Percentiles rank a stretch among this genome's conserved stretches.
These are phyloP conservation scores for Sugiyamaella boreocaroliniensis DNA, from an alignment of 805 yeast genomes.

Conservation along the genomic window DNA sequence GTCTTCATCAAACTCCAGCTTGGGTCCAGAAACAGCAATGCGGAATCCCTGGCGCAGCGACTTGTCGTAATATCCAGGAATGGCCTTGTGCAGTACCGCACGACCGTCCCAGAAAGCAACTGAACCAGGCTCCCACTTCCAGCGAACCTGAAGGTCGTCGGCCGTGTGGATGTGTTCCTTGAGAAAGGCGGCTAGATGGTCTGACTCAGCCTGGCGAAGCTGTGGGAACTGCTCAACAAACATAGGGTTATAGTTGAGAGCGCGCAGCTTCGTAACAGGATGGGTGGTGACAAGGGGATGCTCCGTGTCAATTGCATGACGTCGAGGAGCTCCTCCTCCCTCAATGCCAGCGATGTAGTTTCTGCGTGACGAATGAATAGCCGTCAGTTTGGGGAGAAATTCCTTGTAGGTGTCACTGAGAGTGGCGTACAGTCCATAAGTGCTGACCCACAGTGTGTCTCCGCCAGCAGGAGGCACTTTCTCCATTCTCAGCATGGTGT, in stretches of 20 bases:
- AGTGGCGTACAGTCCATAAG: constrained; percentile 48
- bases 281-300: constrained; percentile 58
- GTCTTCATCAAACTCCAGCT: constrained; percentile 7
- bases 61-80: constrained; percentile 35
- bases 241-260: constrained; percentile 47
- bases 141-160: constrained; percentile 43
- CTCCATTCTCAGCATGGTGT: constrained; percentile 57
- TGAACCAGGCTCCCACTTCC: constrained; percentile 45
- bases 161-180: constrained; percentile 30
- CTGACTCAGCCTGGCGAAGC: constrained; percentile 65
- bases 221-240: constrained; percentile 62
- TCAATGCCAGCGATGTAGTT: constrained; percentile 21
- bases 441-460: constrained; percentile 49
- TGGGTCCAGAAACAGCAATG: constrained; percentile 5
- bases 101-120: constrained; percentile 59
- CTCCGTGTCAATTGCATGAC: constrained; percentile 41
- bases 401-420: constrained; percentile 43
- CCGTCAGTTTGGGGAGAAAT: constrained; percentile 49
- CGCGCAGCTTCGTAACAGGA: constrained; percentile 58
- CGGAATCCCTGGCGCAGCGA: constrained; percentile 5
- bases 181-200: constrained; percentile 50
- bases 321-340: constrained; percentile 37
- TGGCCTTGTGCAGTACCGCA: constrained; percentile 46
- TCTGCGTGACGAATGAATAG: constrained; percentile 51
- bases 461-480: constrained; percentile 51